A percentile compares a stretch with the other conserved stretches of the same genome.
These are phyloP conservation scores for Whalleya microplaca DNA, from an alignment of 2,329 filamentous ascomycete genomes.

Conservation along the genomic window DNA sequence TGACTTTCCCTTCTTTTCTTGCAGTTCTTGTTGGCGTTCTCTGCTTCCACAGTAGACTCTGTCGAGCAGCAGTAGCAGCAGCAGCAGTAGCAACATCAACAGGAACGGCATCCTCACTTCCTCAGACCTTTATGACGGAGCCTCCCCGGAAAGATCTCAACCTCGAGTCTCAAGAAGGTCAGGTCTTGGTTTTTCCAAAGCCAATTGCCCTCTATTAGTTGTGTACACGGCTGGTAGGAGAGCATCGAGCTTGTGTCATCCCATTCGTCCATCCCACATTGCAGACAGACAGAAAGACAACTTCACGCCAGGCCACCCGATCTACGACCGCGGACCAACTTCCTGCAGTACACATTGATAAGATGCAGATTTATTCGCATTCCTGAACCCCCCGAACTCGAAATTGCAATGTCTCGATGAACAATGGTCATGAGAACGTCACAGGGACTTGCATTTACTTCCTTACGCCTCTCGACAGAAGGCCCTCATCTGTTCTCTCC, in stretches of 20 bases:
- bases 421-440: slow-evolving; percentile 38
- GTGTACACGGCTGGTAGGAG: slow-evolving; percentile 23
- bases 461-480: slow-evolving; percentile 36
- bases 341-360: slow-evolving; percentile 21
- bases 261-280: slow-evolving; percentile 24
- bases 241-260: slow-evolving; percentile 24
- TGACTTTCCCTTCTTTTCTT: neutral
- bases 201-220: slow-evolving; percentile 9
- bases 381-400: slow-evolving; percentile 20
- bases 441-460: slow-evolving; percentile 31
- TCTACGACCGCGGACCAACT: slow-evolving; percentile 29
- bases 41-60: slow-evolving; percentile 15
- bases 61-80: slow-evolving; percentile 14
- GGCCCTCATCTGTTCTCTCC: slow-evolving; percentile 39
- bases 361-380: slow-evolving; percentile 29
- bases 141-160: neutral
- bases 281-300: slow-evolving; percentile 9
- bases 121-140: neutral
- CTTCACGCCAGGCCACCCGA: slow-evolving; percentile 31
- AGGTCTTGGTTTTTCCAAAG: slow-evolving; percentile 3
- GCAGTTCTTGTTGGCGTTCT: neutral
- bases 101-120: slow-evolving; percentile 1
- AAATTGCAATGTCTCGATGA: slow-evolving; percentile 39
- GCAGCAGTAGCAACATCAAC: slow-evolving; percentile 9
- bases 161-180: neutral